Conservation (phyloP, 179 eudicot genomes). For the Vitellaria paradoxa region DNA sequence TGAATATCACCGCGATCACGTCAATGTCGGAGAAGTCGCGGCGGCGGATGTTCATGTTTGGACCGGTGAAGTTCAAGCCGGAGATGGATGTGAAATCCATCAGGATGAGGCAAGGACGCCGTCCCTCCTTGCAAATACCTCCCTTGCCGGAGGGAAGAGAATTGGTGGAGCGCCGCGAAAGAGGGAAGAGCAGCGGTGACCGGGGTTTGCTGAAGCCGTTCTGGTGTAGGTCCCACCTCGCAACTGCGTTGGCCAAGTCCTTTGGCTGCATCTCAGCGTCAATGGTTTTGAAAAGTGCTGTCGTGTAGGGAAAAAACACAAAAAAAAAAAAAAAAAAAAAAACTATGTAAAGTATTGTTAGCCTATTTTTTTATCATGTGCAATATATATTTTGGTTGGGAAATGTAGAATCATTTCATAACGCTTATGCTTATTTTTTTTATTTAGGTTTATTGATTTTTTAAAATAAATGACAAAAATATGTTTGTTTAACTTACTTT, state of each 20-base stretch:
- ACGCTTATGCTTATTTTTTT: no score
- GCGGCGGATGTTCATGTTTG: constrained; percentile 19
- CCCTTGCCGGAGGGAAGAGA: constrained; percentile 8
- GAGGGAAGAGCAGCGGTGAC: neutral
- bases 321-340: no score
- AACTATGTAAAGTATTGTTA: no score
- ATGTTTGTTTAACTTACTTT: no score
- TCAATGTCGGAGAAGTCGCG: constrained; percentile 11
- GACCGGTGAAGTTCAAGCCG: constrained; percentile 17
- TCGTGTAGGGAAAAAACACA: neutral
- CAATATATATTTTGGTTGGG: no score
- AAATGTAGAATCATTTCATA: no score
- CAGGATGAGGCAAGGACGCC: constrained; percentile 10
- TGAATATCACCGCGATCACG: constrained; percentile 14
- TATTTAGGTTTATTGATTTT: no score
- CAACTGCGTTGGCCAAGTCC: constrained; percentile 16
- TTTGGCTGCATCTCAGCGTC: constrained; percentile 15
- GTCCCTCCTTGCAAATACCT: neutral
- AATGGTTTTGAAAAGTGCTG: neutral
- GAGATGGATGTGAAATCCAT: constrained; percentile 14
- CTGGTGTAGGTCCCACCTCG: constrained; percentile 17
- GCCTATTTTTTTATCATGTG: no score
- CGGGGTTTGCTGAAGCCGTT: neutral
- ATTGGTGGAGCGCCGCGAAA: neutral
- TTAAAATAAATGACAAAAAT: no score